Percentiles rank a stretch among this genome's conserved stretches.
phyloP scores from a whole-genome alignment of 768 basidiomycete genomes.

The Boletus rubroflammeus region DNA sequence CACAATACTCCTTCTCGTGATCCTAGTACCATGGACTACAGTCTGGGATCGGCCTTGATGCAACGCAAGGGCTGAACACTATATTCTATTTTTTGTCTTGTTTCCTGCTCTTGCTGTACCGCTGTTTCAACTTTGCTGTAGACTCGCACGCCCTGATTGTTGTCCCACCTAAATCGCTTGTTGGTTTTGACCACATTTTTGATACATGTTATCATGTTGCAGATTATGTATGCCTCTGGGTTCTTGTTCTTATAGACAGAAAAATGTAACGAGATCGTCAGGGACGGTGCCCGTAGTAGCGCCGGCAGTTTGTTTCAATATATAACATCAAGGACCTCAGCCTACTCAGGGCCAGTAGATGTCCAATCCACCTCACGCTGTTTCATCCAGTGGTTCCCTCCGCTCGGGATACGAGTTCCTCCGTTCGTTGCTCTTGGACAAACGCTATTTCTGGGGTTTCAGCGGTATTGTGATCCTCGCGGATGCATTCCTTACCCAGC shows the following conservation, averaged over 20 bases:
- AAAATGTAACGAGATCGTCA: constrained; percentile 2
- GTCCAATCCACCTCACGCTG: background rate
- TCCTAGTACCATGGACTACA: constrained; percentile 24
- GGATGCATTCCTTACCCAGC: constrained; percentile 73
- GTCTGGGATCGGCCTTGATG: constrained; percentile 22
- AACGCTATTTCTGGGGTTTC: constrained; percentile 62
- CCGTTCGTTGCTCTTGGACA: constrained; percentile 41
- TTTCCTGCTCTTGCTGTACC: background rate
- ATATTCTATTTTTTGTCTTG: constrained; percentile 1
- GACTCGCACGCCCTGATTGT: constrained; percentile 3
- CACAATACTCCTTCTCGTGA: constrained; percentile 38
- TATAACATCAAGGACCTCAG: background rate
- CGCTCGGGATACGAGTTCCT: constrained; percentile 4
- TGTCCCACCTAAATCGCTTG: background rate
- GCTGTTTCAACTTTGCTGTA: background rate
- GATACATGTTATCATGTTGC: constrained; percentile 2
- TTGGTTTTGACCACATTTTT: constrained; percentile 14
- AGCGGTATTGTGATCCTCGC: constrained; percentile 63
- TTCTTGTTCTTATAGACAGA: constrained; percentile 5
- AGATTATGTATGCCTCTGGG: constrained; percentile 13
- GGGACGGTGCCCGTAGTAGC: background rate
- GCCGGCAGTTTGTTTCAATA: no score
- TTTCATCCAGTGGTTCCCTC: constrained; percentile 1
- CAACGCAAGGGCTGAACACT: constrained; percentile 25
- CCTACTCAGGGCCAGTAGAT: background rate